Evolutionary conservation across 2,329 filamentous ascomycete genomes (phyloP).

Genomic region (Xylariales sp.): DNA sequence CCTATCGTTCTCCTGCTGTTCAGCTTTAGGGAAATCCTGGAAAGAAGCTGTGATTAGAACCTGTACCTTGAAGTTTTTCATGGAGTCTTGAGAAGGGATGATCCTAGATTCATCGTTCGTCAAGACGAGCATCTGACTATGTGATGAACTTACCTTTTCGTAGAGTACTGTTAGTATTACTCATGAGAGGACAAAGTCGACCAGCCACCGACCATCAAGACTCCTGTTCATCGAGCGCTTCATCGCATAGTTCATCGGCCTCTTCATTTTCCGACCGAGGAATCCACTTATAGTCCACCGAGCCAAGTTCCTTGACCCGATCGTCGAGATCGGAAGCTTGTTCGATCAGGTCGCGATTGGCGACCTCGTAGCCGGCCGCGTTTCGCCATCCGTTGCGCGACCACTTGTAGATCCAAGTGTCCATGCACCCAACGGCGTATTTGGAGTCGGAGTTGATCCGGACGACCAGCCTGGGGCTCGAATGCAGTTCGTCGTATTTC

Average conservation of each 20-base stretch:
- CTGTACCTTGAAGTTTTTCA: too few relatives aligned
- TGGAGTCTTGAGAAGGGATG: too few relatives aligned
- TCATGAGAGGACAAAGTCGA: too few relatives aligned
- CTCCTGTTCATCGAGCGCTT: conserved; percentile 44
- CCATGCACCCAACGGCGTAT: conserved; percentile 52
- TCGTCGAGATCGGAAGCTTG: conserved; percentile 45
- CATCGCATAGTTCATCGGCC: conserved; percentile 50
- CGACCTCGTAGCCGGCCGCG: conserved; percentile 46
- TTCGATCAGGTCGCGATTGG: conserved; percentile 52
- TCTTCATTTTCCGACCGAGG: conserved; percentile 49
- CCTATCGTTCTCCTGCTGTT: too few relatives aligned
- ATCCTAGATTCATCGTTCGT: too few relatives aligned
- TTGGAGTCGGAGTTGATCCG: conserved; percentile 52
- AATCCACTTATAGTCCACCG: conserved; percentile 50
- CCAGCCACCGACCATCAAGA: too few relatives aligned
- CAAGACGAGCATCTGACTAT: too few relatives aligned
- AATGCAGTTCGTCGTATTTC: conserved; percentile 38
- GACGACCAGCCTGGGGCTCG: conserved; percentile 41
- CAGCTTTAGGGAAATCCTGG: too few relatives aligned
- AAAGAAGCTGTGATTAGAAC: too few relatives aligned
- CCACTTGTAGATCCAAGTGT: conserved; percentile 51
- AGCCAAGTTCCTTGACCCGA: conserved; percentile 43
- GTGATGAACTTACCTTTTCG: too few relatives aligned
- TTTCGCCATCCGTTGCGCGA: conserved; percentile 50
- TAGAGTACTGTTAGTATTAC: too few relatives aligned